Evolutionary conservation across 106 monocot genomes (phyloP), one percentile per base, ranked within the genome.

Genomic region (Xerophyta viscosa): DNA sequence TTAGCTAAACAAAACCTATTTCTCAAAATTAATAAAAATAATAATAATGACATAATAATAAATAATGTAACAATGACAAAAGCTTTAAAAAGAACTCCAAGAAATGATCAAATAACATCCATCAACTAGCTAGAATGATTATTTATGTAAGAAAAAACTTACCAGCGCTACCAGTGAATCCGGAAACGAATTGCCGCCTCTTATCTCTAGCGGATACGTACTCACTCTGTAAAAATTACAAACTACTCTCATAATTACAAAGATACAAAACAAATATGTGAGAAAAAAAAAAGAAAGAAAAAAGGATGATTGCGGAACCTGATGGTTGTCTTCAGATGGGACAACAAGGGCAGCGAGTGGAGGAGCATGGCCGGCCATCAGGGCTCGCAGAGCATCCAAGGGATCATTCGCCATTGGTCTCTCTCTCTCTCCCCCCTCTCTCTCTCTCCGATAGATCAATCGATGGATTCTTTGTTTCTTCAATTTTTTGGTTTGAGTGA

Each of bases 161-260:
- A 94, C 94, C 94, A 14, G 94, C 88, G 54, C 94, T 94, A n/a
- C 94, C 94, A 5, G 78, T 81, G 72, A 94, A 94, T 19, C 88
- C 88, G 15, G 94, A 88, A 13, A 94, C 67, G 23, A 88, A 94
- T 14, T 64, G 45, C 6, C 94, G 80, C 70, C 94, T 77, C 56
- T 81, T 81, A 44, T 94, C 94, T 72, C 84, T 80, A 42, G 61
- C 78, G 0, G 94, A 88, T 3, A 94, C 94, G 58, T 94, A 94
- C 62, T 94, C 94, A 45, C 94, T 88, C 94, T 94, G 81, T 49
- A 36, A 36, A 36, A 11, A 36, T 11, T 36, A 6, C 33, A 36
- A 36, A 36, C 33, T 36, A 36, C 7, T 6, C 5, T 6, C 33
- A 11, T 36, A 36, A 5, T 36, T 11, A 11, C 43, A 3, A 10